phyloP scores from a whole-genome alignment of 2,329 filamentous ascomycete genomes.

The Alternaria brassicae region DNA sequence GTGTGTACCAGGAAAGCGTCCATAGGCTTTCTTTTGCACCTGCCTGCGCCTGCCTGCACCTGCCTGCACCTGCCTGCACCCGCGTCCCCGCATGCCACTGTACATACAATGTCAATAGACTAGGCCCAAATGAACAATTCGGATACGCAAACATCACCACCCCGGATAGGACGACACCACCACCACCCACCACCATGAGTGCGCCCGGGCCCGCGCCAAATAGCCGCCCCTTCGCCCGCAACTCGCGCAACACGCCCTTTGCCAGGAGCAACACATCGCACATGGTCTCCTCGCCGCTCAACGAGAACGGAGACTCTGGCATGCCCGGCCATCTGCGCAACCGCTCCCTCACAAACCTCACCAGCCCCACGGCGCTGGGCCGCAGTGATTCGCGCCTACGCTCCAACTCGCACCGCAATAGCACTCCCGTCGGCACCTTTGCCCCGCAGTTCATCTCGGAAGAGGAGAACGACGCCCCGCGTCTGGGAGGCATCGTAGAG shows the following conservation, averaged over 20 bases:
- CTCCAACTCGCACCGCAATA: conserved; percentile 70
- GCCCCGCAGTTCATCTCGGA: conserved; percentile 94
- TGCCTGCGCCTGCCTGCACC: conserved; percentile 2
- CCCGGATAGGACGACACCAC: conserved; percentile 24
- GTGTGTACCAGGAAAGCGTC: not conserved
- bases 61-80: conserved; percentile 3
- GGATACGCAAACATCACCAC: not conserved
- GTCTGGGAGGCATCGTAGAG: conserved; percentile 75
- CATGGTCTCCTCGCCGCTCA: conserved; percentile 69
- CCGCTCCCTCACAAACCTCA: conserved; percentile 67
- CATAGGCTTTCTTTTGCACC: not conserved
- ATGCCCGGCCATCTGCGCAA: conserved; percentile 68
- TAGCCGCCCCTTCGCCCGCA: conserved; percentile 68
- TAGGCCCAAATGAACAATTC: conserved; percentile 1
- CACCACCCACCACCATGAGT: conserved; percentile 54
- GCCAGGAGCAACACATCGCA: conserved; percentile 69
- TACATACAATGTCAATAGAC: conserved; percentile 32
- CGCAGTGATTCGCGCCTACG: conserved; percentile 52
- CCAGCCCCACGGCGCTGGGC: conserved; percentile 34
- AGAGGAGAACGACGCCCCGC: conserved; percentile 67
- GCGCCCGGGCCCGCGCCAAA: conserved; percentile 64
- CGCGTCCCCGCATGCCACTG: not conserved
- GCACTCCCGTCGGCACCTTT: conserved; percentile 79
- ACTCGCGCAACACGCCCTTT: conserved; percentile 79
- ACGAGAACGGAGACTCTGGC: conserved; percentile 48